Percentiles rank a stretch among this genome's conserved stretches.
These are phyloP conservation scores for Erodium texanum DNA, from an alignment of 441 rosid species.

Conservation along the genomic window DNA sequence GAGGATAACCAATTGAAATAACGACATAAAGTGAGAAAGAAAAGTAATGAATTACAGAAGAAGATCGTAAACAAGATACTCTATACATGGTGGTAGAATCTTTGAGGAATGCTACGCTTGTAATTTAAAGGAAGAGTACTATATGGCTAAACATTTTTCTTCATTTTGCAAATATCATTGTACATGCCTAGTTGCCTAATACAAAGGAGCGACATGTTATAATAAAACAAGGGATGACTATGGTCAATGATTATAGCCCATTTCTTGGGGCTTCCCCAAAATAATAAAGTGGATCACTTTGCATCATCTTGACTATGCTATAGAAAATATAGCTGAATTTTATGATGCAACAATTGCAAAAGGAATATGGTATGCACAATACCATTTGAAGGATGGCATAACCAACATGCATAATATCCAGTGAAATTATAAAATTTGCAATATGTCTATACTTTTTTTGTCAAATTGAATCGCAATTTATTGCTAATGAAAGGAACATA, in stretches of 20 bases:
- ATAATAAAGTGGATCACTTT: background rate
- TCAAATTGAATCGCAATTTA: background rate
- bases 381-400: background rate
- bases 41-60: background rate
- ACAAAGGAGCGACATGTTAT: background rate
- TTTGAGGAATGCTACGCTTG: background rate
- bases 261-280: background rate
- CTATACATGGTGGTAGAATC: background rate
- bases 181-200: background rate
- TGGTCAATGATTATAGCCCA: background rate
- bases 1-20: conserved; percentile 8
- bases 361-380: background rate
- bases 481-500: conserved; percentile 4
- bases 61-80: background rate
- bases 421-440: background rate
- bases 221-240: background rate
- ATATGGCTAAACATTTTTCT: background rate
- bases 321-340: background rate
- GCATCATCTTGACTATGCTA: background rate
- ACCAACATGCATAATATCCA: background rate
- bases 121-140: background rate
- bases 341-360: background rate
- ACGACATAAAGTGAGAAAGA: conserved; percentile 8
- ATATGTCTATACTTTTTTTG: background rate
- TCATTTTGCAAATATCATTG: background rate